Base-by-base conservation (phyloP, 2,329 filamentous ascomycete species). In the Trichocomaceae sp. region DNA sequence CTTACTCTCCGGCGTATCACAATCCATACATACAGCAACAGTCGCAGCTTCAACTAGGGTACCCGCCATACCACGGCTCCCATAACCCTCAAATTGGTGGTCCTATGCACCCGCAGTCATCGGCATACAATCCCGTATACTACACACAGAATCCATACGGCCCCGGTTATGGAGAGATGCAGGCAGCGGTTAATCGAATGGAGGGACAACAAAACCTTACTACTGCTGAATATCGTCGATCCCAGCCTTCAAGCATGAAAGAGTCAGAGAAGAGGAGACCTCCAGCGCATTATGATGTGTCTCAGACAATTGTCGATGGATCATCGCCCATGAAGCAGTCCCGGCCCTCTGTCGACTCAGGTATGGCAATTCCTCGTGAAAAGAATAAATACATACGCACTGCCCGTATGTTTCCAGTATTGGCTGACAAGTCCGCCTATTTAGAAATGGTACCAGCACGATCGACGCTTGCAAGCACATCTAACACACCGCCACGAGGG, bases 401-500 rank as follows among this genome's bases (percentile, higher is more conserved):
- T 29, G 17, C 7, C 29, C 7, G 26, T 12, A 20, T 22, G 15
- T 15, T n/a, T 20, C 13, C 33, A 23, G n/a, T 20, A 44, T 6
- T 19, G n/a, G 22, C 53, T 50, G 44, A 55, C 31, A 17, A 26
- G 17, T 31, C 20, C 23, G 9, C 17, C n/a, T 6, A 13, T 26
- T 26, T 31, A 46, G 26, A 33, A 47, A 37, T 17, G 20, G 37
- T n/a, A 10, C 15, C 53, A 26, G 19, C 50, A 35, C 54, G 35
- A 44, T n/a, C 33, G 4, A 37, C 48, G 26, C 42, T 52, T 31
- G 46, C 57, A 17, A 57, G 60, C 46, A 57, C 58, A 15, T 62
- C 69, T 9, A 71, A 63, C 15, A 66, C 75, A 2, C 81, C 81
- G 33, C 81, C 81, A 31, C 77, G 83, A 61, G 83, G 83, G n/a